Evolutionary conservation across 805 yeast species (phyloP), one percentile per base, ranked within the genome.

Genomic region (Citeromyces nyonsensis): DNA sequence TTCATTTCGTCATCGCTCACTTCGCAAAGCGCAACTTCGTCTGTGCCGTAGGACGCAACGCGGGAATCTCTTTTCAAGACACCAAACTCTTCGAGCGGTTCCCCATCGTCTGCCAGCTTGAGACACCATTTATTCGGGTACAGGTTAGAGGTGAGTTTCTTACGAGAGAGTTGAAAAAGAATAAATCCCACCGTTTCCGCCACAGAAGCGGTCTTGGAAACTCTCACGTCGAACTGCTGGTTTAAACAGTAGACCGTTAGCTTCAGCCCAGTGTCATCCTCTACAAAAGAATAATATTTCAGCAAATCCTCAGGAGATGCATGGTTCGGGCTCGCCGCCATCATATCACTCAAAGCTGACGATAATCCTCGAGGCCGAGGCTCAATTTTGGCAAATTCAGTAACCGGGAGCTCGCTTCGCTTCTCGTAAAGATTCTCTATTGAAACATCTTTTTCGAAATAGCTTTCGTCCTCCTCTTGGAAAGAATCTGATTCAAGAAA

Each of bases 31-130:
- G 93, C 94, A 35, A 91, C 68, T 41, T 84, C 95, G 40, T 75
- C 82, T 34, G 74, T 77, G 15, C 84, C 81, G 49, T 84, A 82
- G 0, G 88, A 71, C 3, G 73, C 59, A 18, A 91, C 58, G 4
- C 58, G 44, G 33, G 86, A 60, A 0, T 69, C 63, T 40, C 96
- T 59, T 29, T 79, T 88, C 35, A 91, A 57, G 1, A 86, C 71
- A 2, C 97, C 97, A 57, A 91, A 86, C 33, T 84, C 82, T 42
- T 93, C 98, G 34, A 83, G 85, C 26, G 81, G 76, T 32, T 93
- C 95, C 6, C 88, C 88, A 48, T 86, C 96, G 49, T 91, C 98
- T 1, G 80, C 85, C 14, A 88, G 61, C 36, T 80, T 80, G 24
- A 88, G 46, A 34, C 76, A 63, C 91, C 94, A 84, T 37, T 54